Percentiles rank a stretch among this genome's conserved stretches.
Evolutionary conservation across 257 asterid genomes (phyloP).

Genomic region (Solanum commersonii): DNA sequence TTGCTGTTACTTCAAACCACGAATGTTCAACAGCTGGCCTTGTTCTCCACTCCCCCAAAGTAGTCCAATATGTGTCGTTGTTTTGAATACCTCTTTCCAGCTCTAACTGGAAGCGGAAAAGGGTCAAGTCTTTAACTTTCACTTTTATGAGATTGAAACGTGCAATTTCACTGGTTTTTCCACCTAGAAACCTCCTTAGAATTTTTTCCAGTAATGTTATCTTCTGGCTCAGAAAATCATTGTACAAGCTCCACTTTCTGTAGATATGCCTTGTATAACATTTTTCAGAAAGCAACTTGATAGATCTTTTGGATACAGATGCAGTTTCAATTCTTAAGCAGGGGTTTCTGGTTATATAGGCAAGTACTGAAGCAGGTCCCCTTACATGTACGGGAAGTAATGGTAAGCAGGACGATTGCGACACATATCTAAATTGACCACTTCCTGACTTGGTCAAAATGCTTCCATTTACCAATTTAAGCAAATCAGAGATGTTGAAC

Average conservation of each 20-base stretch:
- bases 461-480: conserved; percentile 19
- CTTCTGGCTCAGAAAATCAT: conserved; percentile 22
- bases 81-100: conserved; percentile 42
- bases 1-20: conserved; percentile 53
- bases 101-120: conserved; percentile 62
- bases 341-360: conserved; percentile 45
- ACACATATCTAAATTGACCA: conserved; percentile 10
- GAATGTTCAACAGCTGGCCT: conserved; percentile 53
- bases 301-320: conserved; percentile 21
- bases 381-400: conserved; percentile 32
- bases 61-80: conserved; percentile 58
- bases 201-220: conserved; percentile 34
- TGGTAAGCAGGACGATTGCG: conserved; percentile 38
- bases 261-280: conserved; percentile 33
- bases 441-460: conserved; percentile 9
- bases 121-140: conserved; percentile 32
- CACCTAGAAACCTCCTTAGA: conserved; percentile 21
- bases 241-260: conserved; percentile 17
- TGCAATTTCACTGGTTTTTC: conserved; percentile 7
- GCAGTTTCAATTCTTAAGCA: conserved; percentile 25
- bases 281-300: conserved; percentile 50
- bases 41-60: conserved; percentile 77
- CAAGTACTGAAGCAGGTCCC: conserved; percentile 58
- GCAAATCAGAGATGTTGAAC: conserved; percentile 21
- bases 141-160: conserved; percentile 30